Evolutionary conservation across 2,329 filamentous ascomycete genomes (phyloP).

Genomic region (Aspergillus fumigatiaffinis): DNA sequence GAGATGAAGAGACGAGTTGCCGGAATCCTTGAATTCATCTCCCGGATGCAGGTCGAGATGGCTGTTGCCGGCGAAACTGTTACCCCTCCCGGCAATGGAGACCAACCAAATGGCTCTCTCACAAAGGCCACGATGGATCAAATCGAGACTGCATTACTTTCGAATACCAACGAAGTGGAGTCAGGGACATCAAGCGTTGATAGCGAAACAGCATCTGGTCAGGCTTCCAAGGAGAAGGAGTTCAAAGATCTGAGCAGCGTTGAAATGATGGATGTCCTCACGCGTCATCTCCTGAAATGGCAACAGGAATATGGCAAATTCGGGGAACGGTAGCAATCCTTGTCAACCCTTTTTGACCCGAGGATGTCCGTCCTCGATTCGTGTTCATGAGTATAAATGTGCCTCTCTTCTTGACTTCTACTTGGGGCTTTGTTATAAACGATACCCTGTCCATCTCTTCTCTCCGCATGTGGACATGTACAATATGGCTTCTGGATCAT

Average conservation of each 20-base stretch:
- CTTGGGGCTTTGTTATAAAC: slow-evolving; percentile 12
- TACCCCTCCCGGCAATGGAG: slow-evolving; percentile 37
- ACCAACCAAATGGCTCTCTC: slow-evolving; percentile 30
- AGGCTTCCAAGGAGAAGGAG: slow-evolving; percentile 41
- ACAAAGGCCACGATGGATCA: slow-evolving; percentile 35
- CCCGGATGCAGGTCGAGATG: slow-evolving; percentile 81
- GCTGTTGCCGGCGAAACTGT: slow-evolving; percentile 55
- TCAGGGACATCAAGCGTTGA: slow-evolving; percentile 23
- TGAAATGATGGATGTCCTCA: slow-evolving; percentile 89
- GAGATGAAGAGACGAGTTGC: slow-evolving; percentile 84
- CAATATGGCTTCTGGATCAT: slow-evolving; percentile 22
- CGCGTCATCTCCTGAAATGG: slow-evolving; percentile 77
- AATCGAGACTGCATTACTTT: slow-evolving; percentile 26
- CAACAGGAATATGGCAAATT: slow-evolving; percentile 66
- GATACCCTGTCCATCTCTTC: slow-evolving; percentile 22
- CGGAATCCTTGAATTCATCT: slow-evolving; percentile 84
- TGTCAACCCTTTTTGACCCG: not conserved
- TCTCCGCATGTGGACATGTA: slow-evolving; percentile 21
- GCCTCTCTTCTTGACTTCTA: slow-evolving; percentile 2
- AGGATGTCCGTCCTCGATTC: not conserved
- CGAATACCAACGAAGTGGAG: slow-evolving; percentile 24
- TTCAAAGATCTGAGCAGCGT: slow-evolving; percentile 74
- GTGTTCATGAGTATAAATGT: not conserved
- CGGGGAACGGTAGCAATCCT: slow-evolving; percentile 42
- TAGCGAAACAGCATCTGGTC: slow-evolving; percentile 17